Conservation (phyloP, 352 stramenopile species). For the Saprolegnia parasitica region DNA sequence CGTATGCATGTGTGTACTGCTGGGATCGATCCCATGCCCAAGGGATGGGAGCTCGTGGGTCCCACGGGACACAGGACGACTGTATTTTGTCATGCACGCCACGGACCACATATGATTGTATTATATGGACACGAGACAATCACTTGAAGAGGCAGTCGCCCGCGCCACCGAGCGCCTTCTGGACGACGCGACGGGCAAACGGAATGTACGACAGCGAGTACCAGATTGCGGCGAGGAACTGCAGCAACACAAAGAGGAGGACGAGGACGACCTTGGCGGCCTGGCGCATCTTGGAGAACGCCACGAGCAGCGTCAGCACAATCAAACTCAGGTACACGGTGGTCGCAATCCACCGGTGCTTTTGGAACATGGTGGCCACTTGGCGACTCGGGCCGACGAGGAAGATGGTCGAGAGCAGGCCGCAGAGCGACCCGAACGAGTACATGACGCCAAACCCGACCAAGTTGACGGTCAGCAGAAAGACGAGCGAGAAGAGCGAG, state of each 20-base stretch:
- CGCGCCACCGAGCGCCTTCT: conserved; percentile 20
- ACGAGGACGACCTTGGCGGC: conserved; percentile 39
- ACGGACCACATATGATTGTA: too few relatives aligned
- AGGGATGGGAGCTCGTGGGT: too few relatives aligned
- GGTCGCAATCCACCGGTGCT: conserved; percentile 40
- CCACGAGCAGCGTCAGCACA: conserved; percentile 41
- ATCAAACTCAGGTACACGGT: conserved; percentile 47
- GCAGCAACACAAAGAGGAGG: conserved; percentile 49
- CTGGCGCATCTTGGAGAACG: conserved; percentile 33
- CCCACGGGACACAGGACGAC: too few relatives aligned
- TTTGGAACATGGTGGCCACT: conserved; percentile 56
- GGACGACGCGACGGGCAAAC: conserved; percentile 47
- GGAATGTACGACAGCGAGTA: conserved; percentile 81
- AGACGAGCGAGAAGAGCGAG: conserved; percentile 8
- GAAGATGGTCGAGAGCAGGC: conserved; percentile 44
- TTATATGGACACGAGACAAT: too few relatives aligned
- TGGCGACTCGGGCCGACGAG: conserved; percentile 57
- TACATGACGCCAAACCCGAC: conserved; percentile 40
- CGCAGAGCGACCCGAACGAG: conserved; percentile 51
- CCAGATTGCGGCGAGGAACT: conserved; percentile 74
- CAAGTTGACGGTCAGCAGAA: conserved; percentile 32
- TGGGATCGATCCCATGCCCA: too few relatives aligned
- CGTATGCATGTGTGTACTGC: too few relatives aligned
- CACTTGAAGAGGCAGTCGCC: conserved; percentile 3
- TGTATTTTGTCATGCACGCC: too few relatives aligned